These are phyloP conservation scores for Bondarzewia mesenterica DNA, from an alignment of 1,284 basidiomycete species.

Conservation along the genomic window DNA sequence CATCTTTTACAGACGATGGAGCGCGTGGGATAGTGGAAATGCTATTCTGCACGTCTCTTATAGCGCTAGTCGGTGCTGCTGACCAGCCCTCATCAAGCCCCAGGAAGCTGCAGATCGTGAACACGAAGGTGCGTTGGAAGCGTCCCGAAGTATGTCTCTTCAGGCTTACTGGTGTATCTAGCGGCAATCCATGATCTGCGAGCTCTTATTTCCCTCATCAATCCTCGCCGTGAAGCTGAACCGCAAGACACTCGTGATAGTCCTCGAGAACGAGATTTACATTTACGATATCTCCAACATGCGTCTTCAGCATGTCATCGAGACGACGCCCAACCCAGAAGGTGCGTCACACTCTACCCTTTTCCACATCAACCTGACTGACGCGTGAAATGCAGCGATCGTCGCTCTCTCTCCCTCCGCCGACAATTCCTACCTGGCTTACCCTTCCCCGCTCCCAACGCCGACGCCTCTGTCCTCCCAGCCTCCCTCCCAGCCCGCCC, in stretches of 20 bases:
- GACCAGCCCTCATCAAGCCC: conserved; percentile 86
- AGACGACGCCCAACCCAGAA: conserved; percentile 93
- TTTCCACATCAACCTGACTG: neutral
- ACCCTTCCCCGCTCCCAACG: conserved; percentile 89
- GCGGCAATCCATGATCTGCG: conserved; percentile 99
- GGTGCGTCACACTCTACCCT: conserved; percentile 38
- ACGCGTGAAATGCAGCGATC: conserved; percentile 53
- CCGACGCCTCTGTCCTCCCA: conserved; percentile 52
- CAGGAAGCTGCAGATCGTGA: conserved; percentile 92
- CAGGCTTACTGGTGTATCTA: conserved; percentile 23
- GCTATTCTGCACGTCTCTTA: conserved; percentile 97
- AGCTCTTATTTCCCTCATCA: conserved; percentile 92
- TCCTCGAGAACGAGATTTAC: conserved; percentile 94
- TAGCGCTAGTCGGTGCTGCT: conserved; percentile 91
- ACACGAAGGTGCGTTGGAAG: conserved; percentile 77
- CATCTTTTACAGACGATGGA: conserved; percentile 81
- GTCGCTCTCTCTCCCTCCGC: conserved; percentile 93
- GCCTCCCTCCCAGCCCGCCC: conserved; percentile 30
- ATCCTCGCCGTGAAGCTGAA: conserved; percentile 97
- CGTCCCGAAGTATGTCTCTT: neutral
- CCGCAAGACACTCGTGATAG: conserved; percentile 91
- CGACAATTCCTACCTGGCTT: conserved; percentile 93
- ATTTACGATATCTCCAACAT: conserved; percentile 99
- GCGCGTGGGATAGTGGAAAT: conserved; percentile 96
- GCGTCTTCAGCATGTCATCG: conserved; percentile 95